Conservation (phyloP, 2,329 filamentous ascomycete species). For the Drechmeria coniospora region DNA sequence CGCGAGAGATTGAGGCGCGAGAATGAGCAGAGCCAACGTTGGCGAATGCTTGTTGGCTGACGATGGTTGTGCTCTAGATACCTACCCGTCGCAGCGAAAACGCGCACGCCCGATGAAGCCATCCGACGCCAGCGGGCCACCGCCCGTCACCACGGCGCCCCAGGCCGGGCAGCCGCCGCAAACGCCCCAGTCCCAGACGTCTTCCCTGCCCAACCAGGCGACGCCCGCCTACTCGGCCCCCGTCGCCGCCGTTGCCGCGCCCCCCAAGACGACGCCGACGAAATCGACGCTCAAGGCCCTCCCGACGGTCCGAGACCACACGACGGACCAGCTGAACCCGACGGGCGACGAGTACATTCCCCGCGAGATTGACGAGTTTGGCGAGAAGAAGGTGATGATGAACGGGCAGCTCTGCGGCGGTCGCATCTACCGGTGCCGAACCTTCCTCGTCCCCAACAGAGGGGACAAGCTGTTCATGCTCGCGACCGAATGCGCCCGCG, state of each 20-base stretch:
- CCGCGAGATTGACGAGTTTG: constrained; percentile 80
- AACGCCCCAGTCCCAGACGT: constrained; percentile 36
- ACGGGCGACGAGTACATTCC: constrained; percentile 91
- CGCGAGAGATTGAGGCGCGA: too few species aligned
- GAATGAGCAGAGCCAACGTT: too few species aligned
- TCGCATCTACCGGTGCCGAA: constrained; percentile 82
- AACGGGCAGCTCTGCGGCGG: constrained; percentile 70
- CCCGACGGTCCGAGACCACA: constrained; percentile 91
- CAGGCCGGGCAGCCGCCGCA: constrained; percentile 32
- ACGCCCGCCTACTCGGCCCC: constrained; percentile 23
- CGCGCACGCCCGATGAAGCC: constrained; percentile 49
- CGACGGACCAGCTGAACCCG: constrained; percentile 80
- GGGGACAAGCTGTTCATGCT: constrained; percentile 97
- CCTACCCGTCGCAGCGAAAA: constrained; percentile 34
- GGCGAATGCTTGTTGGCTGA: not conserved
- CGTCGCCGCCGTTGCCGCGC: constrained; percentile 31
- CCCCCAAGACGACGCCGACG: constrained; percentile 65
- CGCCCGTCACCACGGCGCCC: constrained; percentile 27
- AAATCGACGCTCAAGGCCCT: constrained; percentile 84
- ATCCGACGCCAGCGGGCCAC: constrained; percentile 41
- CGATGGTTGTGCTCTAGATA: constrained; percentile 18
- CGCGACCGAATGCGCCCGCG: constrained; percentile 88
- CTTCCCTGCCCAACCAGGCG: constrained; percentile 26
- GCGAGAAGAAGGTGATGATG: constrained; percentile 81
- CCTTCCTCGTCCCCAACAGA: constrained; percentile 80